A percentile compares a stretch with the other conserved stretches of the same genome.
phyloP scores from a whole-genome alignment of 1,139 yeast species.

The Lodderomyces jiufengensis region DNA sequence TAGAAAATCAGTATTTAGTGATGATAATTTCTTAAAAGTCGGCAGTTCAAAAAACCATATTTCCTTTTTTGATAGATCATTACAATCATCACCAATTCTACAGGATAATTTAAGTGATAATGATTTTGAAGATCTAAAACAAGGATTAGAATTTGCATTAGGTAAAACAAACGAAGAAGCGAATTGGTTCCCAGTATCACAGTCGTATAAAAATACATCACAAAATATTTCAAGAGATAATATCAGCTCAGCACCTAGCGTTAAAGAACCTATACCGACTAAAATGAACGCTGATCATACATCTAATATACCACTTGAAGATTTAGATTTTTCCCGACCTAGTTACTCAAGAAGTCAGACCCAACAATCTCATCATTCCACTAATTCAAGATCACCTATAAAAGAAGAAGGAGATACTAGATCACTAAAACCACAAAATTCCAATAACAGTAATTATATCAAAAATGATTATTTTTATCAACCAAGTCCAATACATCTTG shows the following conservation, averaged over 20 bases:
- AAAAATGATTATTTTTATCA: too few relatives aligned
- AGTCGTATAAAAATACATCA: constrained; percentile 9
- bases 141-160: constrained; percentile 37
- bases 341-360: constrained; percentile 2
- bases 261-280: constrained; percentile 1
- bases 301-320: constrained; percentile 21
- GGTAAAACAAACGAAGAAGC: constrained; percentile 27
- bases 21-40: constrained; percentile 1
- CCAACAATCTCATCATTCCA: too few relatives aligned
- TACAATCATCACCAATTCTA: constrained; percentile 5
- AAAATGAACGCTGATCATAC: constrained; percentile 12
- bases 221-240: constrained; percentile 2
- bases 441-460: neutral
- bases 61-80: neutral
- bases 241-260: neutral
- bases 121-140: constrained; percentile 34
- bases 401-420: neutral
- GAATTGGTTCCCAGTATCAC: constrained; percentile 31
- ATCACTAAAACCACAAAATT: neutral
- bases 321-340: constrained; percentile 6
- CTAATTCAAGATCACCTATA: neutral
- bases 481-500: constrained; percentile 10
- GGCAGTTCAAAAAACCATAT: neutral
- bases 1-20: constrained; percentile 3
- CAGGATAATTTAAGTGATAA: constrained; percentile 15